A percentile compares a stretch with the other conserved stretches of the same genome.
These are phyloP conservation scores for Metschnikowia cubensis DNA, from an alignment of 805 yeast species.

Conservation along the genomic window DNA sequence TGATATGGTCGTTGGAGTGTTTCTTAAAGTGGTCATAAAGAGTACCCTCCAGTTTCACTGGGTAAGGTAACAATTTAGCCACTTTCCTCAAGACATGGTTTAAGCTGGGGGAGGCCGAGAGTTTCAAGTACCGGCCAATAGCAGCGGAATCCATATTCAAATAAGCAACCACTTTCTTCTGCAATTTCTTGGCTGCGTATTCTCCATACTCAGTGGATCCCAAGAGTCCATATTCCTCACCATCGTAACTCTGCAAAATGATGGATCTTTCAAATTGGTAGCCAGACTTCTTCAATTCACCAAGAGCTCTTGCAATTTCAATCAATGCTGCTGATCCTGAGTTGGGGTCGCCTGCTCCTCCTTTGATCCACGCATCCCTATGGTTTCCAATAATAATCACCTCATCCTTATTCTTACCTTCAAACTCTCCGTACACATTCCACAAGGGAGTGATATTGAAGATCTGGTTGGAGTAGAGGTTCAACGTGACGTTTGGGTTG, in stretches of 20 bases:
- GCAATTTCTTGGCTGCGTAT: constrained; percentile 44
- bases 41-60: constrained; percentile 11
- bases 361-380: constrained; percentile 76
- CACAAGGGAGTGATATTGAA: constrained; percentile 58
- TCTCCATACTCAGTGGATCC: constrained; percentile 83
- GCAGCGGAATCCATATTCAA: constrained; percentile 65
- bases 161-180: constrained; percentile 57
- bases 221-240: constrained; percentile 65
- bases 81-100: constrained; percentile 40
- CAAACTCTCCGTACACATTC: constrained; percentile 59
- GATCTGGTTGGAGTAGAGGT: constrained; percentile 57
- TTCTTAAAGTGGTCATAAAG: constrained; percentile 49
- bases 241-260: constrained; percentile 76
- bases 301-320: constrained; percentile 60
- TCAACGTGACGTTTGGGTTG: constrained; percentile 35
- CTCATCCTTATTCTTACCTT: constrained; percentile 51
- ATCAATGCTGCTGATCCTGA: constrained; percentile 64
- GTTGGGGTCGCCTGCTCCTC: constrained; percentile 79
- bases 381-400: constrained; percentile 70
- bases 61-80: constrained; percentile 22
- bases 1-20: constrained; percentile 27
- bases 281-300: constrained; percentile 48
- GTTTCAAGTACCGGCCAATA: constrained; percentile 45
- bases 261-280: constrained; percentile 76
- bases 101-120: constrained; percentile 57